Conservation (phyloP, 2,329 filamentous ascomycete genomes). For the Aspergillus persii region DNA sequence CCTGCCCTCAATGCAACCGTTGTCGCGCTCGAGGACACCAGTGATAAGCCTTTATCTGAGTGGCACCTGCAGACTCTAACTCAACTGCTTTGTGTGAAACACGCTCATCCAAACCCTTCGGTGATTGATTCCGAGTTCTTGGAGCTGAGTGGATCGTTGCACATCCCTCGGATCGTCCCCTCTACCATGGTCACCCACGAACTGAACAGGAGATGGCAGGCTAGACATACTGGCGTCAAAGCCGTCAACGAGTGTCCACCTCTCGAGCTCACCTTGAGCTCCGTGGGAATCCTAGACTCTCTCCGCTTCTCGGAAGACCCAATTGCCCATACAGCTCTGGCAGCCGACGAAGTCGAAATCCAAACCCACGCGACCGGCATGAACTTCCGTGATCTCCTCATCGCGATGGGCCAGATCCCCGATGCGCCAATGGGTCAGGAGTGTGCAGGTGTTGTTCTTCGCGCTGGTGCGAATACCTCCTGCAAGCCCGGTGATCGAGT, state of each 20-base stretch:
- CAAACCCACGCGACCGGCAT: neutral
- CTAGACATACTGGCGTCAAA: neutral
- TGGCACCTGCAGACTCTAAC: neutral
- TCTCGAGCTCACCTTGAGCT: neutral
- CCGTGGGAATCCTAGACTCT: neutral
- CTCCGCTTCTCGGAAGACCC: neutral
- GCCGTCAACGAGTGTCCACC: neutral
- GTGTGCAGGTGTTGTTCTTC: neutral
- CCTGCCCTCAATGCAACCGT: neutral
- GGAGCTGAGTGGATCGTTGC: neutral
- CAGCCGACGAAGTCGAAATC: neutral
- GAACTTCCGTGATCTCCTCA: slow-evolving; percentile 1
- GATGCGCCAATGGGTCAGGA: neutral
- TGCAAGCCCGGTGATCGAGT: neutral
- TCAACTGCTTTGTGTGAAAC: neutral
- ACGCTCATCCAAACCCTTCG: neutral
- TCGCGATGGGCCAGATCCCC: slow-evolving; percentile 1
- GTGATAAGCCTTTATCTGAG: neutral
- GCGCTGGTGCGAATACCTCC: neutral
- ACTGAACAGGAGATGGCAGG: too few relatives aligned
- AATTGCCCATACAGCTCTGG: neutral
- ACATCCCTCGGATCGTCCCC: neutral
- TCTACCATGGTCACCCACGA: neutral
- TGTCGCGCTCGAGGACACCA: neutral
- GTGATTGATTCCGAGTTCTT: neutral